Base-by-base conservation (phyloP, 1,139 yeast genomes). In the Zhuliangozyma parablackwelliae region DNA sequence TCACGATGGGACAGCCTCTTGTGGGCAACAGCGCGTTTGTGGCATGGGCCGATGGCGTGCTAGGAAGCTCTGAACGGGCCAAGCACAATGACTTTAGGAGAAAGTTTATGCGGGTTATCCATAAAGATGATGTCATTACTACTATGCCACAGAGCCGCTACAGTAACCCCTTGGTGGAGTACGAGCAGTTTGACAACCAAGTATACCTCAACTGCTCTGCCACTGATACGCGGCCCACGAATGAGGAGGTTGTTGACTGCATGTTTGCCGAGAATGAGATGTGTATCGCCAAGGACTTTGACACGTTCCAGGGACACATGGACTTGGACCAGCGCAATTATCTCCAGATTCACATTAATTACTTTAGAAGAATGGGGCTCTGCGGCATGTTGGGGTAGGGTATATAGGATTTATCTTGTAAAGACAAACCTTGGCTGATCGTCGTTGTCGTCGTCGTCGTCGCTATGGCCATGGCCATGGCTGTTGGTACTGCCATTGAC, bases 1-100 rank as follows among this genome's bases (percentile, higher is more conserved):
- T 73, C 31, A 69, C 76, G 0, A 66, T 74, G 74, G 80, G 80
- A 0, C 79, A 71, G 45, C 80, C 80, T 0, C 56, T 71, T 39
- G 47, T 72, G 7, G 80, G 80, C 0, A 74, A 75, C 44, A 40
- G 48, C 7, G 50, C 50, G 7, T 72, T 75, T 42, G 61, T 62
- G 1, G 38, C 47, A 5, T 72, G 74, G 69, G 62, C 60, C 1
- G 72, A 72, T 41, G 26, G 39, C 1, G 59, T 51, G 1, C 42
- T 65, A 53, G 69, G 68, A 2, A 66, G 72, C 41, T 21, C 33
- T 2, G 20, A 36, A 11, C 46, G 53, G 0, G 45, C 61, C 1
- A 30, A 31, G 1, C 61, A 54, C 33, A 50, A 54, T 26, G 40
- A 56, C 0, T 59, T 49, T 29, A 44, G 42, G 4, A 49, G 74